Evolutionary conservation across 306 rosid genomes (phyloP).

Genomic region (Cicer bijugum): DNA sequence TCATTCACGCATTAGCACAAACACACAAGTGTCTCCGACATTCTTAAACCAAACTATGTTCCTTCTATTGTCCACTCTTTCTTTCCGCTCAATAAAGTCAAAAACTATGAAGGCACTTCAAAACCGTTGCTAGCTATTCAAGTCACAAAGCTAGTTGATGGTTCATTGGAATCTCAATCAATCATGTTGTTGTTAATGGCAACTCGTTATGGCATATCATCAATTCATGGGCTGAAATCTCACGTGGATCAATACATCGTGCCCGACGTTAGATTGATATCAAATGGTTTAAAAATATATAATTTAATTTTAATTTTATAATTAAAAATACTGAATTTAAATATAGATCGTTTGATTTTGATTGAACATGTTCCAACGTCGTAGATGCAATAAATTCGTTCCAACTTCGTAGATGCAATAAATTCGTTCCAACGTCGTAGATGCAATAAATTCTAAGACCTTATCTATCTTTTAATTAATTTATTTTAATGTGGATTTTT

Average conservation of each 20-base stretch:
- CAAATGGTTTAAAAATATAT: too few relatives aligned
- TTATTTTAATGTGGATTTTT: too few relatives aligned
- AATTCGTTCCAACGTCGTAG: too few relatives aligned
- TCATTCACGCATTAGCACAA: slow-evolving; percentile 44
- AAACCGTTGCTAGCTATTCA: slow-evolving; percentile 54
- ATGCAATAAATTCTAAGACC: too few relatives aligned
- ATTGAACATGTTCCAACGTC: too few relatives aligned
- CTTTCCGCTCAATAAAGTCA: slow-evolving; percentile 41
- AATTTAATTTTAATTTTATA: too few relatives aligned
- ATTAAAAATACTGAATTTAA: too few relatives aligned
- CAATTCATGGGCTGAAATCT: slow-evolving; percentile 54
- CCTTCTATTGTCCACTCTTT: slow-evolving; percentile 48
- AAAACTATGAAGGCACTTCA: slow-evolving; percentile 36
- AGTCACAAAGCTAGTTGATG: slow-evolving; percentile 58
- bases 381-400: too few relatives aligned
- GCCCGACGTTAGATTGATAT: too few relatives aligned
- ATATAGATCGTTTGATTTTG: too few relatives aligned
- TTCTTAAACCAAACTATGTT: slow-evolving; percentile 37
- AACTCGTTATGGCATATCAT: slow-evolving; percentile 52
- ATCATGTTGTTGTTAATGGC: slow-evolving; percentile 46
- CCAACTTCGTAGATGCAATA: too few relatives aligned
- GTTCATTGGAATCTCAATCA: slow-evolving; percentile 45
- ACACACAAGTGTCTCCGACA: slow-evolving; percentile 30
- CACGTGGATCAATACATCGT: background rate
- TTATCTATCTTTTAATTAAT: too few relatives aligned